Conservation (phyloP, 1,284 basidiomycete genomes). For the Boletus nobilissimus region DNA sequence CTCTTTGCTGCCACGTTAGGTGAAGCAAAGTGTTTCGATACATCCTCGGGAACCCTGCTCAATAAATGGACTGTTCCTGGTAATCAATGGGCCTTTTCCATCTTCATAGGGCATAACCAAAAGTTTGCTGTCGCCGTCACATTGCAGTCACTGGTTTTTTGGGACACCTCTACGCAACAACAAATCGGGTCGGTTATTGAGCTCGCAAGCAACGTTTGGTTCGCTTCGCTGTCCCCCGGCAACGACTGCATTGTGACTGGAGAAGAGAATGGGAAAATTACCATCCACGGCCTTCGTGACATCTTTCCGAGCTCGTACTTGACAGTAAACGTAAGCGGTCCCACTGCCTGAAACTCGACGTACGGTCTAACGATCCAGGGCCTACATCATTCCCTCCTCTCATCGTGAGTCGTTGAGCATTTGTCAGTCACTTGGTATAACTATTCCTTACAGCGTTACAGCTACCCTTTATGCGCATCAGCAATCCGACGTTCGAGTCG, state of each 20-base stretch:
- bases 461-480: not conserved
- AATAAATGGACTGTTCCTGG: not conserved
- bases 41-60: not conserved
- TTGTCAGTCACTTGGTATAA: not conserved
- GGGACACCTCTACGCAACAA: conserved; percentile 6
- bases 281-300: not conserved
- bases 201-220: not conserved
- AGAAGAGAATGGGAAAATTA: not conserved
- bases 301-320: conserved; percentile 2
- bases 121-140: not conserved
- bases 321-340: not conserved
- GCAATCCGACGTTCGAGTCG: not conserved
- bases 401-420: not conserved
- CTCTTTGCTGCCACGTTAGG: not conserved
- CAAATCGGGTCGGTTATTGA: conserved; percentile 3
- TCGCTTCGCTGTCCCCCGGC: not conserved
- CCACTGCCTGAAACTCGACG: not conserved
- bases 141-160: conserved; percentile 2
- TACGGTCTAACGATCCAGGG: not conserved
- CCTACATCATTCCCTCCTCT: not conserved
- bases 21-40: conserved; percentile 6
- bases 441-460: not conserved
- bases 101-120: not conserved
- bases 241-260: not conserved
- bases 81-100: not conserved